Conservation (phyloP, 306 rosid genomes). For the Gynostemma pentaphyllum region DNA sequence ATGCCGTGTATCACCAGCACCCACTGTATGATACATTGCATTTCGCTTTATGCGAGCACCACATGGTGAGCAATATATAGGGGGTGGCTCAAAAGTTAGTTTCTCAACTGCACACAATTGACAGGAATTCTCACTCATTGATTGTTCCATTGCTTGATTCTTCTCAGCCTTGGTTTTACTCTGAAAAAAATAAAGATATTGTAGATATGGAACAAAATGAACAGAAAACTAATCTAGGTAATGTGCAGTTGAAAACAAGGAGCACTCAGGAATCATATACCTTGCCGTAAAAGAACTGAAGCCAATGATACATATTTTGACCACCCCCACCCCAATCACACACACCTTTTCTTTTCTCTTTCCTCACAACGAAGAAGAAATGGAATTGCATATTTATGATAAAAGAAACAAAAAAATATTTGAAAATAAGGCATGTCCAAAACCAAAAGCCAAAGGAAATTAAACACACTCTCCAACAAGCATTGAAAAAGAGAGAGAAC, state of each 20-base stretch:
- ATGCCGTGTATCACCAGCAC: conserved; percentile 85
- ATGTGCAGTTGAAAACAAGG: too few species aligned
- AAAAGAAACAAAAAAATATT: not conserved
- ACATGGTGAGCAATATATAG: conserved; percentile 85
- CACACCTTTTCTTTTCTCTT: too few species aligned
- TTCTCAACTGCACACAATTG: conserved; percentile 97
- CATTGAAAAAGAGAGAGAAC: too few species aligned
- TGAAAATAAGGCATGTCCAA: too few species aligned
- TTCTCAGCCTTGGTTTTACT: conserved; percentile 97
- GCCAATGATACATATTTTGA: too few species aligned
- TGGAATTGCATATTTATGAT: not conserved
- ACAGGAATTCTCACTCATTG: conserved; percentile 98
- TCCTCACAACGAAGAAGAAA: too few species aligned
- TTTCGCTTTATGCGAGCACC: conserved; percentile 90
- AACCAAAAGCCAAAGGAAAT: too few species aligned
- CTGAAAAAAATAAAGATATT: conserved; percentile 26
- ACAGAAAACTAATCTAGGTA: too few species aligned
- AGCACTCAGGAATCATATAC: too few species aligned
- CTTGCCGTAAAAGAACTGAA: too few species aligned
- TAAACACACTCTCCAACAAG: too few species aligned
- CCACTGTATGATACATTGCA: conserved; percentile 83
- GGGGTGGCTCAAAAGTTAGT: conserved; percentile 95
- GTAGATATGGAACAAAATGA: not conserved
- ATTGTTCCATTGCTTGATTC: conserved; percentile 89
- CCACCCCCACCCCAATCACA: too few species aligned